Percentiles rank a stretch among this genome's conserved stretches.
Evolutionary conservation across 176 grass and related monocot species (phyloP).

Genomic region (barley (Hordeum vulgare)): MorexV3_pseudomolecules_assembly NC_058522.1:112868061-112868560

Average conservation of each 20-base stretch:
- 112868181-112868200: background rate
- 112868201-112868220: background rate
- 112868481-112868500: constrained; percentile 7
- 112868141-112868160: background rate
- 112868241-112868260: constrained; percentile 12
- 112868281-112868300: constrained; percentile 8
- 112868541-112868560: constrained; percentile 9
- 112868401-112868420: constrained; percentile 70
- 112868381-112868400: constrained; percentile 69
- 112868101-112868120: background rate
- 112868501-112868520: background rate
- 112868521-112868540: background rate
- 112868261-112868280: background rate
- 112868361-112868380: constrained; percentile 95
- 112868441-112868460: constrained; percentile 40
- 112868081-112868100: background rate
- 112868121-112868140: background rate
- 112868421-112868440: constrained; percentile 77
- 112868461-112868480: constrained; percentile 61
- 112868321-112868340: constrained; percentile 24
- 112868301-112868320: background rate
- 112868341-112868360: constrained; percentile 44
- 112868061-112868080: background rate
- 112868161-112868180: background rate
- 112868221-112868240: background rate